A percentile compares a stretch with the other conserved stretches of the same genome.
Conservation (phyloP, 2,329 filamentous ascomycete species). For the Diaporthe sp. region DNA sequence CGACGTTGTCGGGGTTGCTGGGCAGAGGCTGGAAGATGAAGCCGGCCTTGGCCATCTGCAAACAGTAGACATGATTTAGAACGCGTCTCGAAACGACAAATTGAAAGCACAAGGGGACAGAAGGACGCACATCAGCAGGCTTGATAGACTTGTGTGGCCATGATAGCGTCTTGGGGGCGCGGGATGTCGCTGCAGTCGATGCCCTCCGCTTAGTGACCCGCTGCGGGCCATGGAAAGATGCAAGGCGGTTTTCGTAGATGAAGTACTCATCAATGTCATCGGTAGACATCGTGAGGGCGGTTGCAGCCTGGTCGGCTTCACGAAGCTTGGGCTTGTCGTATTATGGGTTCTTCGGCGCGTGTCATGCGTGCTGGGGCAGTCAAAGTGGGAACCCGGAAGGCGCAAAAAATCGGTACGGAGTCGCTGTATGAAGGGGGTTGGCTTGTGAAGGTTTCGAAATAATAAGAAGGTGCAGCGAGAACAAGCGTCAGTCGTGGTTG, state of each 20-base stretch:
- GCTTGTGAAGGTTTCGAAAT: not conserved
- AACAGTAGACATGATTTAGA: constrained; percentile 36
- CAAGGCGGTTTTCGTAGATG: constrained; percentile 81
- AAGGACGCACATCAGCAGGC: constrained; percentile 71
- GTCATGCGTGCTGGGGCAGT: not conserved
- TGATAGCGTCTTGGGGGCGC: constrained; percentile 67
- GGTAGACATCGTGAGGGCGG: constrained; percentile 41
- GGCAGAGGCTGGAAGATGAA: constrained; percentile 88
- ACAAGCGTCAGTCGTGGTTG: constrained; percentile 6
- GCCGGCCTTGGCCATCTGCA: constrained; percentile 87
- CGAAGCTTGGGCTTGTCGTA: not conserved
- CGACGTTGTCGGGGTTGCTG: constrained; percentile 85
- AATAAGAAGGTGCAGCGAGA: not conserved
- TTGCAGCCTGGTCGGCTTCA: constrained; percentile 14
- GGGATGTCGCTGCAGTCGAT: constrained; percentile 68
- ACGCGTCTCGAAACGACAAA: not conserved
- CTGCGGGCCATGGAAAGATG: constrained; percentile 79
- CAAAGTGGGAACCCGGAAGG: not conserved
- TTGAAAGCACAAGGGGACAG: not conserved
- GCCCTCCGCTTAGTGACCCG: constrained; percentile 76
- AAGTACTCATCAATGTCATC: constrained; percentile 62
- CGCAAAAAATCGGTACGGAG: not conserved
- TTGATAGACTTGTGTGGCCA: constrained; percentile 80
- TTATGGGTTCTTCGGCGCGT: constrained; percentile 12
- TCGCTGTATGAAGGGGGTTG: not conserved